Conservation (phyloP, 805 yeast genomes). For the Candida andamanensis region DNA sequence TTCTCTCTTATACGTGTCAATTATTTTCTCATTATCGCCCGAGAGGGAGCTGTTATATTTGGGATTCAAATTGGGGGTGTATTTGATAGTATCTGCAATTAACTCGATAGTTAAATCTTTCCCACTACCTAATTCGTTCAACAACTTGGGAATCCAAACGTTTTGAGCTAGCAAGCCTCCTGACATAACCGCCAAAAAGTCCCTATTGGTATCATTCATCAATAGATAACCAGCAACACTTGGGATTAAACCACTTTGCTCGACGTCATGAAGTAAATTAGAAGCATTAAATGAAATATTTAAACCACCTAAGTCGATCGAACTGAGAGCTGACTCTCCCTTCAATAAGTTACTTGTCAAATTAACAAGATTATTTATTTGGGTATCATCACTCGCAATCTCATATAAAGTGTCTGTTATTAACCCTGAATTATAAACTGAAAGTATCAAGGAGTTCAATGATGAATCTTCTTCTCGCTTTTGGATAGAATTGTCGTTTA, state of each 20-base stretch:
- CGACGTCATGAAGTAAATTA: conserved; percentile 16
- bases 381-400: conserved; percentile 25
- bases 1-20: conserved; percentile 1
- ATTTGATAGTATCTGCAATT: conserved; percentile 24
- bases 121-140: conserved; percentile 31
- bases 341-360: conserved; percentile 13
- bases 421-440: conserved; percentile 9
- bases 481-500: conserved; percentile 8
- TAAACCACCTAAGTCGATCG: conserved; percentile 5
- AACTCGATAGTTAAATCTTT: conserved; percentile 23
- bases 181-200: conserved; percentile 17
- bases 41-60: conserved; percentile 9
- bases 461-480: conserved; percentile 7
- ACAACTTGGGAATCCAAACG: conserved; percentile 25
- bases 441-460: conserved; percentile 6
- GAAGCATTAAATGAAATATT: conserved; percentile 20
- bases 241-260: conserved; percentile 23
- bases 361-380: conserved; percentile 24
- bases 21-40: conserved; percentile 2
- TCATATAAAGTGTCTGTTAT: conserved; percentile 20
- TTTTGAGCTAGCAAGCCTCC: conserved; percentile 24
- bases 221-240: conserved; percentile 22
- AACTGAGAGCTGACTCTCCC: conserved; percentile 4
- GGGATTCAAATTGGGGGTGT: conserved; percentile 26
- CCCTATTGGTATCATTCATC: conserved; percentile 24